These are phyloP conservation scores for Pichia nanzhaoensis DNA, from an alignment of 805 yeast genomes.

Conservation along the genomic window DNA sequence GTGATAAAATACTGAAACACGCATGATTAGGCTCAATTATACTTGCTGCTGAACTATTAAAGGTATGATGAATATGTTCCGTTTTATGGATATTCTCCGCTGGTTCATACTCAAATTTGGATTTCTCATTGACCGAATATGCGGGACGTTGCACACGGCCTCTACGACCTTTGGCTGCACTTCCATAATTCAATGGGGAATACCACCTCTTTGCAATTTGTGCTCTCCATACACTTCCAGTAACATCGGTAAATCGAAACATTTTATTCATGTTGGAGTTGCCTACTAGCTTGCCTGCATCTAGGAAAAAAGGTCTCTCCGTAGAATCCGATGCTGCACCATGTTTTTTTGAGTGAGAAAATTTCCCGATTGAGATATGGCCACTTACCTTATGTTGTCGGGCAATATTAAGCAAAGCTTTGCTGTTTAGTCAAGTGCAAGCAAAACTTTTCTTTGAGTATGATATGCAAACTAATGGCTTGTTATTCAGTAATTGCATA, in stretches of 20 bases:
- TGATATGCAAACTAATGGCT: too few species aligned
- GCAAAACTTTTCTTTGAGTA: too few species aligned
- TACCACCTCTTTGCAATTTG: slow-evolving; percentile 7
- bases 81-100: not conserved
- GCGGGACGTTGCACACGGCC: not conserved
- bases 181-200: slow-evolving; percentile 18
- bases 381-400: too few species aligned
- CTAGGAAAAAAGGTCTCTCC: too few species aligned
- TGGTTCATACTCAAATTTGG: not conserved
- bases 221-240: too few species aligned
- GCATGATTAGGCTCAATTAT: slow-evolving; percentile 52
- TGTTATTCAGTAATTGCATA: too few species aligned
- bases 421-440: too few species aligned
- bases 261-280: not conserved
- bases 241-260: not conserved
- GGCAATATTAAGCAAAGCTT: too few species aligned
- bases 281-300: too few species aligned
- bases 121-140: not conserved
- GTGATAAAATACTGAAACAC: slow-evolving; percentile 53
- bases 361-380: too few species aligned
- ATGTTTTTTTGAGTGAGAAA: too few species aligned
- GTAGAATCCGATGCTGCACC: too few species aligned
- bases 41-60: slow-evolving; percentile 28
- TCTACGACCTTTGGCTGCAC: slow-evolving; percentile 5
- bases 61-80: not conserved